Evolutionary conservation across 495 filamentous ascomycete genomes (phyloP), one percentile per base, ranked within the genome.

Genomic region (Daldinia childiae): DNA sequence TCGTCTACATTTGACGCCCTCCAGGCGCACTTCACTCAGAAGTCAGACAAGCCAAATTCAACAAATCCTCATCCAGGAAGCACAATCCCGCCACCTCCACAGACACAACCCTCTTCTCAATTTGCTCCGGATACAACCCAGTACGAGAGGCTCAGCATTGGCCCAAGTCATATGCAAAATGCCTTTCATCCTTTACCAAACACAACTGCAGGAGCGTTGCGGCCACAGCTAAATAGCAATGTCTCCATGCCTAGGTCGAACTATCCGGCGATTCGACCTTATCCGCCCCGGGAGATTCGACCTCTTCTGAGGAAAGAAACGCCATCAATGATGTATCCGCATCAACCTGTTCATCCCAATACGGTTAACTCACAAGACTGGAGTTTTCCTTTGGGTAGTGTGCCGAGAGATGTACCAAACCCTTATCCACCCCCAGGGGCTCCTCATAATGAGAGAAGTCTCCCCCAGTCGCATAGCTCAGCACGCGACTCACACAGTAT

Each of bases 1-100:
- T 73, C 73, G 14, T 76, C 73, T 9, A 57, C 73, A 19, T 69
- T 70, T 30, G 67, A 70, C 45, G 76, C 68, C 57, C 60, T 76
- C 30, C 76, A 77, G 73, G 76, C 73, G 17, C 76, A 74, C 30
- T 74, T 72, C 36, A 64, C 56, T 39, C 54, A 57, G 24, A 59
- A 73, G 30, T 58, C 58, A 41, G 57, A 50, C 38, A 52, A 66
- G 29, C 30, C 41, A 15, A 12, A 54, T 54, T 15, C 34, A 27
- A n/a, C 65, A 38, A 50, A 4, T 36, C 5, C 51, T 24, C 57
- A 61, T 29, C 41, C 50, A 14, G 51, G 32, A 3, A 38, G 32
- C 32, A 54, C 21, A 5, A 12, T n/a, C 12, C 15, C 17, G 21
- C 41, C 38, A 36, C 48, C 34, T 43, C 24, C 29, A 12, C 72